These are phyloP conservation scores for Blastobotrys niveus DNA, from an alignment of 1,139 yeast genomes.

Conservation along the genomic window DNA sequence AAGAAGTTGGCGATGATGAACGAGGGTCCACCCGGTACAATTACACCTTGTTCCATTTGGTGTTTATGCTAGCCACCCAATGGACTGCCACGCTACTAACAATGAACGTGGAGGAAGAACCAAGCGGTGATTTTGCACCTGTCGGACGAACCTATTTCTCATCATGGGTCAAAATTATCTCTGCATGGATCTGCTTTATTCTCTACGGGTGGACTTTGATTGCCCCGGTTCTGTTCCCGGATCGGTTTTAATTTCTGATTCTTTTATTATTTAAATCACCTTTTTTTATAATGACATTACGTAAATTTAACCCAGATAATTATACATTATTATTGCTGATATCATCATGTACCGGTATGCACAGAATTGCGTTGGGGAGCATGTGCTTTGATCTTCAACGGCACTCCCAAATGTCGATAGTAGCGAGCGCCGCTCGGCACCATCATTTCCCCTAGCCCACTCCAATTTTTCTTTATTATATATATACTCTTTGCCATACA, in stretches of 20 bases:
- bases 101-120: constrained; percentile 81
- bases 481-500: no score
- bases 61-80: constrained; percentile 93
- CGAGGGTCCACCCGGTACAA: constrained; percentile 69
- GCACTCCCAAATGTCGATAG: no score
- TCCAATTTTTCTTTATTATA: no score
- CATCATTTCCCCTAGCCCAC: no score
- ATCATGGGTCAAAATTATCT: constrained; percentile 87
- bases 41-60: constrained; percentile 81
- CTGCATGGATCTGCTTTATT: constrained; percentile 86
- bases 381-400: no score
- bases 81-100: constrained; percentile 93
- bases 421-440: no score
- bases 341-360: no score
- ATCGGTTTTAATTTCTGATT: constrained; percentile 47
- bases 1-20: constrained; percentile 50
- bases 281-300: background rate
- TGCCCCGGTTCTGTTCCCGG: constrained; percentile 90
- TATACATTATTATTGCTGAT: background rate
- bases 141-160: constrained; percentile 96
- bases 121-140: constrained; percentile 85
- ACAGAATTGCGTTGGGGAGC: no score
- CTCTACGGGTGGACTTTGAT: constrained; percentile 86
- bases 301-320: background rate
- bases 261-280: background rate